Evolutionary conservation across 257 asterid genomes (phyloP).

Genomic region (Ilex asprella): DNA sequence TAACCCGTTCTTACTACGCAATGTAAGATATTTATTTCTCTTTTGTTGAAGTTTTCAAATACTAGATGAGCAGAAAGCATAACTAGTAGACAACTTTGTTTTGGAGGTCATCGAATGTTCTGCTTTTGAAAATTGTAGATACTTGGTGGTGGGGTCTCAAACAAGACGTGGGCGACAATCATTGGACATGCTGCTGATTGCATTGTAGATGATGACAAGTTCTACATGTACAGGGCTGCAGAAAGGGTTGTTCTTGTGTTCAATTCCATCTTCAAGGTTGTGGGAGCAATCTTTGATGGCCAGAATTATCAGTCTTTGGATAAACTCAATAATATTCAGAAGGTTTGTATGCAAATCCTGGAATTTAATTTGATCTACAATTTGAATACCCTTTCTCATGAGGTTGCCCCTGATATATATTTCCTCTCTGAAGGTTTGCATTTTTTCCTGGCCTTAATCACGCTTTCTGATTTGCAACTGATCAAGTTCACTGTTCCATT

Average conservation of each 20-base stretch:
- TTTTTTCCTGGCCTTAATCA: background rate
- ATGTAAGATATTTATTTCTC: constrained; percentile 37
- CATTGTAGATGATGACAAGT: constrained; percentile 37
- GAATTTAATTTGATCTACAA: background rate
- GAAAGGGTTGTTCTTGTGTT: constrained; percentile 38
- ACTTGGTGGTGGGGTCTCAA: constrained; percentile 42
- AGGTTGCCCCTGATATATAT: background rate
- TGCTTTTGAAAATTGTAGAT: constrained; percentile 32
- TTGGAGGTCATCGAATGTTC: constrained; percentile 13
- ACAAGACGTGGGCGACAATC: constrained; percentile 58
- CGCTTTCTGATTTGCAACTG: constrained; percentile 10
- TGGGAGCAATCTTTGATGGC: constrained; percentile 56
- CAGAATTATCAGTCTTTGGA: constrained; percentile 33
- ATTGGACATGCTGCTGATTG: constrained; percentile 50
- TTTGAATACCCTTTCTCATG: background rate
- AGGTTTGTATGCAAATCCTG: constrained; percentile 37
- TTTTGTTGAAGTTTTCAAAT: background rate
- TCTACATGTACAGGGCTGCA: constrained; percentile 28
- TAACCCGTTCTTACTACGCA: constrained; percentile 34
- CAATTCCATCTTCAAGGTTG: constrained; percentile 46
- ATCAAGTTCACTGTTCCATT: constrained; percentile 11
- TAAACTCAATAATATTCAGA: constrained; percentile 33
- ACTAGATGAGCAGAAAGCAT: background rate
- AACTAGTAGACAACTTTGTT: background rate
- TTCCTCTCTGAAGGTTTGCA: background rate